These are phyloP conservation scores for Apophysomyces ossiformis DNA, from an alignment of 371 early-diverging fungal species.

Conservation along the genomic window DNA sequence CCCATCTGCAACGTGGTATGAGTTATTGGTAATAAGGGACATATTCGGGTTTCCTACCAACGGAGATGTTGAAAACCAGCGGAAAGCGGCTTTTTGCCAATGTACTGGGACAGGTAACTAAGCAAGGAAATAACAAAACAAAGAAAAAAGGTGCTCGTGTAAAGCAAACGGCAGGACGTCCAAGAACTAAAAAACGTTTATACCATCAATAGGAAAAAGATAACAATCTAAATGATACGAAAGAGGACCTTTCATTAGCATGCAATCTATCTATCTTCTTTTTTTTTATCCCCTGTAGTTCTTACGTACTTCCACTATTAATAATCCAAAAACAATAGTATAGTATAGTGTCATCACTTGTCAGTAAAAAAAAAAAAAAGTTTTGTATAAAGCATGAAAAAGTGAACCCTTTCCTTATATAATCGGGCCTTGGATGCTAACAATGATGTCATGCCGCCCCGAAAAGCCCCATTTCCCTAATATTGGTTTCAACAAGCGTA, in stretches of 20 bases:
- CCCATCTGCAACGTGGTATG: slow-evolving; percentile 32
- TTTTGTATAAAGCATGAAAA: too few relatives aligned
- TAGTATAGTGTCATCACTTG: slow-evolving; percentile 51
- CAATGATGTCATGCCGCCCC: too few relatives aligned
- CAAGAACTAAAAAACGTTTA: neutral
- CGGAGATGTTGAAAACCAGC: slow-evolving; percentile 52
- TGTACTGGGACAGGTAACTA: slow-evolving; percentile 58
- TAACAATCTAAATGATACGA: slow-evolving; percentile 32
- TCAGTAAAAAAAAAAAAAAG: too few relatives aligned
- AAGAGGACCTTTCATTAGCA: neutral
- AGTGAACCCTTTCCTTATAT: too few relatives aligned
- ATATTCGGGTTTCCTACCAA: slow-evolving; percentile 23
- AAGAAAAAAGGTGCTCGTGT: neutral
- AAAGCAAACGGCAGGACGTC: neutral
- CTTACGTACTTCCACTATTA: slow-evolving; percentile 43
- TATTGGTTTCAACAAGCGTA: too few relatives aligned
- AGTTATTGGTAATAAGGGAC: neutral
- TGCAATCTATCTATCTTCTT: too few relatives aligned
- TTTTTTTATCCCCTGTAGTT: too few relatives aligned
- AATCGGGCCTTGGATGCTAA: too few relatives aligned
- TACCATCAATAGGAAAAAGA: slow-evolving; percentile 53
- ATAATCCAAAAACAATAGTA: slow-evolving; percentile 42
- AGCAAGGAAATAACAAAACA: neutral
- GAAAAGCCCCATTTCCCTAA: too few relatives aligned
- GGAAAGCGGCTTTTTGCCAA: slow-evolving; percentile 58